Conservation (phyloP, 768 basidiomycete genomes). For the Psilocybe cubensis region DNA sequence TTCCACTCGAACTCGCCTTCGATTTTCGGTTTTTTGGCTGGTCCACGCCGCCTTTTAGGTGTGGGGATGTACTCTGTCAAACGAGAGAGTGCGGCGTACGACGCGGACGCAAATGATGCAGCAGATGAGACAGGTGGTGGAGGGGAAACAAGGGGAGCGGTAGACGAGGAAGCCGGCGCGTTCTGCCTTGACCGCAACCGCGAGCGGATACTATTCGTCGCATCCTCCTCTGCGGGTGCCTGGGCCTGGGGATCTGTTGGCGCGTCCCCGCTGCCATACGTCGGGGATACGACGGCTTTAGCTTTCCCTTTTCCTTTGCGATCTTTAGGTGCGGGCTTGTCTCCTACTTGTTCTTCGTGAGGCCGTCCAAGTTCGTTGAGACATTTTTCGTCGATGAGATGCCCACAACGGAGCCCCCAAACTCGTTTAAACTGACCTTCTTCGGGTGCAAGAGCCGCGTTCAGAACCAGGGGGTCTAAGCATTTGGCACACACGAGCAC, state of each 20-base stretch:
- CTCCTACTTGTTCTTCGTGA: conserved; percentile 12
- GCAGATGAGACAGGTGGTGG: background rate
- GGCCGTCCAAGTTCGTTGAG: conserved; percentile 60
- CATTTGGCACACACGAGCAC: conserved; percentile 72
- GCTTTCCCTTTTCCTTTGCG: conserved; percentile 54
- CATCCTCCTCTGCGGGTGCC: conserved; percentile 23
- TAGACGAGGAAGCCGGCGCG: background rate
- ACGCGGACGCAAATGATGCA: conserved; percentile 8
- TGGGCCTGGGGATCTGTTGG: conserved; percentile 10
- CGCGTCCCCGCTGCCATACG: conserved; percentile 16
- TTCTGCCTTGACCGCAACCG: conserved; percentile 55
- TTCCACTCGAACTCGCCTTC: conserved; percentile 61
- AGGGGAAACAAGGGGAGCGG: conserved; percentile 1
- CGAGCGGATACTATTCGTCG: conserved; percentile 49
- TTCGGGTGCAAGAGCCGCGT: conserved; percentile 47
- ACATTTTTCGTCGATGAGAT: conserved; percentile 81
- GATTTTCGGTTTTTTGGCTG: conserved; percentile 38
- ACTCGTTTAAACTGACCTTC: conserved; percentile 52
- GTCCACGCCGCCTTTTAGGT: conserved; percentile 24
- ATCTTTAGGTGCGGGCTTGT: conserved; percentile 13
- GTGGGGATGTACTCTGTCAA: background rate
- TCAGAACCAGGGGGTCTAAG: conserved; percentile 62
- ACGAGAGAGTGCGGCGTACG: conserved; percentile 1
- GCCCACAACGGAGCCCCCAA: conserved; percentile 79
- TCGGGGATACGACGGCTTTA: conserved; percentile 17